Base-by-base conservation (phyloP, 1,284 basidiomycete genomes). In the Laetiporus sulphureus region DNA sequence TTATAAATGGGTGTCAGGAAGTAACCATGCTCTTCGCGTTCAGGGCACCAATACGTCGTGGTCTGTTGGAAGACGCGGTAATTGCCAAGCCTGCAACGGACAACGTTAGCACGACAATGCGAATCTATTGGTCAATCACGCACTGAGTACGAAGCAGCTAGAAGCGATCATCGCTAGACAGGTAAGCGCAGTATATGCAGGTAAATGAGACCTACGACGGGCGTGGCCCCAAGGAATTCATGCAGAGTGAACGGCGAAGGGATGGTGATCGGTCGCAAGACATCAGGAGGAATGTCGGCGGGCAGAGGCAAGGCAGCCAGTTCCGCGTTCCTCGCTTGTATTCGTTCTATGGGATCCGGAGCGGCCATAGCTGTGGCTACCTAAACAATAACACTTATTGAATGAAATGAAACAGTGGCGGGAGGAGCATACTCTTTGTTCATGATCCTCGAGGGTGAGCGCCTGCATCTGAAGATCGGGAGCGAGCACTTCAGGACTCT, bases 11-110 rank as follows among this genome's bases (percentile, higher is more conserved):
- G 83, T 1, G 75, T 68, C 39, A 87, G 73, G 53, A 79, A 77
- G 52, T 83, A 87, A 2, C 84, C 84, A 45, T 87, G 83, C 50
- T 87, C 84, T 62, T 88, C 84, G 32, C 77, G 76, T 29, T 83
- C 82, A 2, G 81, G 74, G 52, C 83, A 85, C 84, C 84, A 88
- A 23, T 70, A 67, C 2, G 84, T 85, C 12, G 80, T 85, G 5
- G 66, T 56, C 42, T 79, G 73, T 42, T 82, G 74, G 33, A 88
- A 68, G 32, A 81, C 69, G 35, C 77, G 74, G 53, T 84, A 81
- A 48, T 78, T 77, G 3, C 69, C 61, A 5, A 87, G 67, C 33
- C 83, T 87, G 46, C 1, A 16, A 41, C 29, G 12, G 31, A n/a
- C 32, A 19, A 52, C 38, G 44, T 41, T 43, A 44, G 47, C 34